Conservation (phyloP, 2,329 filamentous ascomycete species). For the Hymenoscyphus occultus region DNA sequence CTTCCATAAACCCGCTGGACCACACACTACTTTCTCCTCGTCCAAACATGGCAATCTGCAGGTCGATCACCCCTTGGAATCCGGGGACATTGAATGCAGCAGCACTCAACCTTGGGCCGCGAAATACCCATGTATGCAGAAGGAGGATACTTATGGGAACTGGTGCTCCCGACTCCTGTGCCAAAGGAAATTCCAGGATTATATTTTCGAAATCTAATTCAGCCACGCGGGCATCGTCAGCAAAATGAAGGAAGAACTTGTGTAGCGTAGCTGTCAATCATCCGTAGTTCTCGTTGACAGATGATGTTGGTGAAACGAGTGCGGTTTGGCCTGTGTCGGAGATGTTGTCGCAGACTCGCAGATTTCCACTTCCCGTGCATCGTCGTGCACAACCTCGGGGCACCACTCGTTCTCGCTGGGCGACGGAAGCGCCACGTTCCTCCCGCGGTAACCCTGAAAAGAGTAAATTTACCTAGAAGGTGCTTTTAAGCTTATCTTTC, state of each 20-base stretch:
- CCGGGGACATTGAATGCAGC: neutral
- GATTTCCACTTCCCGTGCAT: neutral
- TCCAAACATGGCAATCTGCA: neutral
- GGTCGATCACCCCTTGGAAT: neutral
- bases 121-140: neutral
- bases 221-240: neutral
- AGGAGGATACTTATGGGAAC: neutral
- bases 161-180: neutral
- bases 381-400: neutral
- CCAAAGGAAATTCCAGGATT: neutral
- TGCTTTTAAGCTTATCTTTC: neutral
- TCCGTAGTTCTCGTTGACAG: neutral
- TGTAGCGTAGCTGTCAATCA: neutral
- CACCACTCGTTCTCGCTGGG: neutral
- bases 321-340: neutral
- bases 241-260: neutral
- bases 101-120: neutral
- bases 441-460: neutral
- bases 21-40: conserved; percentile 1
- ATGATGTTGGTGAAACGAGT: neutral
- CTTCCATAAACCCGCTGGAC: too few relatives aligned
- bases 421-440: neutral
- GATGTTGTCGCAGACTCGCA: neutral
- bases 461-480: neutral
- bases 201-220: neutral